Conservation (phyloP, 2,329 filamentous ascomycete genomes). For the Dactylonectria macrodidyma region DNA sequence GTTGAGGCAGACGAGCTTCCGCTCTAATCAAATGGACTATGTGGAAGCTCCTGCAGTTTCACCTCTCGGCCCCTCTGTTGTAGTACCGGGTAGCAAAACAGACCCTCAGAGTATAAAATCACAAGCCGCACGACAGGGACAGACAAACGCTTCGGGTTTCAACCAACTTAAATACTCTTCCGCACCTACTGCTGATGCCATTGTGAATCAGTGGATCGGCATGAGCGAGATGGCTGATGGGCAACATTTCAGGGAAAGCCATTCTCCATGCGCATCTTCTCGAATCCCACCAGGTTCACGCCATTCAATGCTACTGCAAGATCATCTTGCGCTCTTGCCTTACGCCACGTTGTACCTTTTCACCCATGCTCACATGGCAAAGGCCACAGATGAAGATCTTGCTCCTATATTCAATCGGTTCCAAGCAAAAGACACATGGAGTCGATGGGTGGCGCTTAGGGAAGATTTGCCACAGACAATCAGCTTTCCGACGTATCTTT, state of each 20-base stretch:
- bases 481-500: background rate
- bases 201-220: background rate
- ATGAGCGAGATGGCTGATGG: background rate
- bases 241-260: background rate
- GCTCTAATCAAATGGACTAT: background rate
- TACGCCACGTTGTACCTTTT: slow-evolving; percentile 26
- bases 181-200: background rate
- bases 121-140: background rate
- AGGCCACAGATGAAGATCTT: background rate
- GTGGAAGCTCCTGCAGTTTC: background rate
- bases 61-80: background rate
- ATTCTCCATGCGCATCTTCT: background rate
- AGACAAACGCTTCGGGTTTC: background rate
- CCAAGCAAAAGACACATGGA: slow-evolving; percentile 1
- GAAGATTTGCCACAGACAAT: slow-evolving; percentile 15
- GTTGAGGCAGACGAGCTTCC: background rate
- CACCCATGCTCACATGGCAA: slow-evolving; percentile 6
- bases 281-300: background rate
- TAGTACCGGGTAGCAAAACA: background rate
- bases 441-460: slow-evolving; percentile 14
- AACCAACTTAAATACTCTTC: background rate
- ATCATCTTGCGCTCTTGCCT: slow-evolving; percentile 10
- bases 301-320: slow-evolving; percentile 9
- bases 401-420: slow-evolving; percentile 5
- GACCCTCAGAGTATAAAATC: background rate